Conservation (phyloP, 2,329 filamentous ascomycete species). For the Lithohypha guttulata region DNA sequence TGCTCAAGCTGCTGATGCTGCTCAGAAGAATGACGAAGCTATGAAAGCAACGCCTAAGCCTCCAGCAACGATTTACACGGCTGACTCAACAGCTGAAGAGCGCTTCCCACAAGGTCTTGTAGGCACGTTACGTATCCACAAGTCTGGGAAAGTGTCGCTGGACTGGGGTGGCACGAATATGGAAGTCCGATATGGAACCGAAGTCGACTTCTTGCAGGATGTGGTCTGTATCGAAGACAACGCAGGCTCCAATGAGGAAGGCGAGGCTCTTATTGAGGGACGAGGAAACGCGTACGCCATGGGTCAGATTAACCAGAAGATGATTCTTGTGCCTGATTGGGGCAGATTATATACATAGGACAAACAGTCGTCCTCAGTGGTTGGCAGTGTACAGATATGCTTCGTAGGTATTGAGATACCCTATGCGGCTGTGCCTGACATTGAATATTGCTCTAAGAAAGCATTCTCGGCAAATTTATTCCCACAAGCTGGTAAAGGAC, state of each 20-base stretch:
- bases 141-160: conserved; percentile 50
- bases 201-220: conserved; percentile 50
- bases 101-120: conserved; percentile 43
- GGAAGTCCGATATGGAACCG: conserved; percentile 46
- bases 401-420: too few relatives aligned
- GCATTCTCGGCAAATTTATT: too few relatives aligned
- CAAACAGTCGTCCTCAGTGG: too few relatives aligned
- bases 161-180: conserved; percentile 53
- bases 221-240: conserved; percentile 33
- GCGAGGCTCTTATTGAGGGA: conserved; percentile 27
- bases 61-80: conserved; percentile 5
- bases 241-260: conserved; percentile 12
- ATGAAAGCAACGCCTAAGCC: conserved; percentile 6
- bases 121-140: conserved; percentile 51
- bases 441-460: too few relatives aligned
- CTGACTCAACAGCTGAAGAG: conserved; percentile 12
- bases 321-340: conserved; percentile 54
- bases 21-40: conserved; percentile 26
- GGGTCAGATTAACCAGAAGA: conserved; percentile 54
- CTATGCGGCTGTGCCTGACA: too few relatives aligned
- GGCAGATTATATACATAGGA: conserved; percentile 36
- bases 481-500: too few relatives aligned
- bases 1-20: conserved; percentile 18
- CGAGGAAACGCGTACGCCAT: conserved; percentile 41
- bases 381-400: too few relatives aligned